phyloP scores from a whole-genome alignment of 192 early-diverging fungal species.

The Coemansia sp. region DNA sequence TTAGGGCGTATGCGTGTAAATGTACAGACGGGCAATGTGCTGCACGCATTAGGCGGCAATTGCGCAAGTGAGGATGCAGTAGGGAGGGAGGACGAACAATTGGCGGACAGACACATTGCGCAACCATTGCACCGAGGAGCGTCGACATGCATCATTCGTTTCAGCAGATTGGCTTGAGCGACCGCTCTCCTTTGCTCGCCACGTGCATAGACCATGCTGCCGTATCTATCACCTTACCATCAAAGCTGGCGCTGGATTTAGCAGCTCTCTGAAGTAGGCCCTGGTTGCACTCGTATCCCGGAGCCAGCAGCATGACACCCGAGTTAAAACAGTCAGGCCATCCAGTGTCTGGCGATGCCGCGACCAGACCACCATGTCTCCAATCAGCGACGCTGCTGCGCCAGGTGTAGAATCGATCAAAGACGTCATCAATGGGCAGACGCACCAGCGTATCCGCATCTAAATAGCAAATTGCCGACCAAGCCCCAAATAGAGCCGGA shows the following conservation, averaged over 20 bases:
- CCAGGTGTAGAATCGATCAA: conserved; percentile 56
- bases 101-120: not conserved
- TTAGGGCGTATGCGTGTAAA: not conserved
- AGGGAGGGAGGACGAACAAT: not conserved
- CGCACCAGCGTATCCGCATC: conserved; percentile 92
- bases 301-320: conserved; percentile 72
- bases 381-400: conserved; percentile 27
- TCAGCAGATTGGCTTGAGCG: no score
- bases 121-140: not conserved
- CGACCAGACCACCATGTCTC: conserved; percentile 61
- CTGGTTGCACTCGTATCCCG: conserved; percentile 61
- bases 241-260: conserved; percentile 64
- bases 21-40: conserved; percentile 1
- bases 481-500: conserved; percentile 64
- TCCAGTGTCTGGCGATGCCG: conserved; percentile 87
- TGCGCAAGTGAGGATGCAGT: conserved; percentile 3
- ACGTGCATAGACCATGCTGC: no score
- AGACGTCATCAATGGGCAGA: conserved; percentile 78
- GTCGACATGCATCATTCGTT: no score
- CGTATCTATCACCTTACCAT: conserved; percentile 59
- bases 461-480: conserved; percentile 70
- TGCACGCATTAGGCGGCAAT: not conserved
- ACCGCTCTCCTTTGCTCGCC: no score
- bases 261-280: conserved; percentile 54
- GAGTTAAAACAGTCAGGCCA: conserved; percentile 99